Base-by-base conservation (phyloP, 164 flowering plant species). In the Euptelea pleiosperma region DNA sequence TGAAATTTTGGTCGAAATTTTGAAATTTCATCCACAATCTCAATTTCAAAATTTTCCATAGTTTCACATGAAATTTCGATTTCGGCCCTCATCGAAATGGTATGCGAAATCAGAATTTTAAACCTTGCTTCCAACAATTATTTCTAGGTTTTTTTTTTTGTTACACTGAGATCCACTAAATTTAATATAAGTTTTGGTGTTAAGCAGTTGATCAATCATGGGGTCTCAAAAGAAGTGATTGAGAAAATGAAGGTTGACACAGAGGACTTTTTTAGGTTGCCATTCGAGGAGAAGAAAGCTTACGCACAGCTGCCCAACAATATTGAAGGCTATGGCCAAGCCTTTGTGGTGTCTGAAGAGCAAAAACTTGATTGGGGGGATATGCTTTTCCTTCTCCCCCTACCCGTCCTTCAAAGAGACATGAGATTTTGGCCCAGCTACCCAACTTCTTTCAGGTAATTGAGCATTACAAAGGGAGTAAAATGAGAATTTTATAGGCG, bases 241-340 rank as follows among this genome's bases (percentile, higher is more conserved):
- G 82, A 75, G 24, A 63, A 71, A 16, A 68, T 83, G 79, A 73
- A 75, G 76, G 42, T 14, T 2, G 80, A 55, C 28, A 51, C 49
- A 9, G 21, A 61, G 33, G 70, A 72, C 24, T 83, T 83, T 60
- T 83, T 81, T 26, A 55, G 50, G 46, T 69, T 77, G 41, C 75
- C 89, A 55, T 21, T 73, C 11, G 84, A 79, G 52, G 81, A 81
- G 67, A 81, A 76, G 71, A 65, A 57, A 60, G 69, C 39, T 5
- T 73, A 58, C 58, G 57, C 70, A 8, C 80, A 71, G 73, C 55
- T 19, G 19, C 73, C 79, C 8, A 60, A 72, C 34, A 31, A 1
- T 39, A 55, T 77, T 24, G 80, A 83, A 66, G 88, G 85, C 46
- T 80, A 73, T 70, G 85, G 83, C 1, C 84, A 80, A 58, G 78